Conservation (phyloP, 352 stramenopile species). For the Elongisporangium prolatum region DNA sequence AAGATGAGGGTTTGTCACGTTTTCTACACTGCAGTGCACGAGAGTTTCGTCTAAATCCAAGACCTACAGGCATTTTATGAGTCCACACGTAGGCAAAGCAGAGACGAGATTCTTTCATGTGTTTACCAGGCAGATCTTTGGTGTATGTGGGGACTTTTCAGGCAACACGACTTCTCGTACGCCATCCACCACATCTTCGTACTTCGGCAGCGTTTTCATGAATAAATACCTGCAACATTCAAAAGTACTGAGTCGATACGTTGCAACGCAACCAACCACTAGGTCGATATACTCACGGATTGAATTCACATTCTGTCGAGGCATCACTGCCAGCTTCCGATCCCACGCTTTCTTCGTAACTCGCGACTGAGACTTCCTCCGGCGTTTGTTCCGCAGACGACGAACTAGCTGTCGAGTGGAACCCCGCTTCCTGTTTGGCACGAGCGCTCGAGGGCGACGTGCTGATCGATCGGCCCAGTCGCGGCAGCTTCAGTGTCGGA, state of each 20-base stretch:
- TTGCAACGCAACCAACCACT: too few species aligned
- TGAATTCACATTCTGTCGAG: slow-evolving; percentile 64
- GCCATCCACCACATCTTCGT: slow-evolving; percentile 60
- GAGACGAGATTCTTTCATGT: background rate
- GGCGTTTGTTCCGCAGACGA: slow-evolving; percentile 19
- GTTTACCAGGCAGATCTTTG: slow-evolving; percentile 68
- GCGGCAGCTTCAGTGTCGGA: slow-evolving; percentile 55
- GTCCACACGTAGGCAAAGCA: too few species aligned
- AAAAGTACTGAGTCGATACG: too few species aligned
- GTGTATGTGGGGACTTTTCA: slow-evolving; percentile 39
- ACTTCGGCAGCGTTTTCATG: slow-evolving; percentile 82
- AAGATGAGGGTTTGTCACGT: slow-evolving; percentile 91
- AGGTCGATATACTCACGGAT: slow-evolving; percentile 44
- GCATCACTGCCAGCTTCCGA: slow-evolving; percentile 29
- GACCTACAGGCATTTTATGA: slow-evolving; percentile 58
- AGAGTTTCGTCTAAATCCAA: slow-evolving; percentile 99
- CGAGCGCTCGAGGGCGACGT: slow-evolving; percentile 27
- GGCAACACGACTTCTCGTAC: slow-evolving; percentile 53
- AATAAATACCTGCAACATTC: slow-evolving; percentile 86
- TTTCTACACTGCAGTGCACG: slow-evolving; percentile 98
- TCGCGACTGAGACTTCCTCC: slow-evolving; percentile 14
- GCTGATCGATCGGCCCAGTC: slow-evolving; percentile 26
- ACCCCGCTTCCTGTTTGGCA: slow-evolving; percentile 27
- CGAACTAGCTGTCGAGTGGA: slow-evolving; percentile 8
- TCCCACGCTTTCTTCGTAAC: slow-evolving; percentile 6